Conservation (phyloP, 1,284 basidiomycete species). For the Boletus hoseneyae region DNA sequence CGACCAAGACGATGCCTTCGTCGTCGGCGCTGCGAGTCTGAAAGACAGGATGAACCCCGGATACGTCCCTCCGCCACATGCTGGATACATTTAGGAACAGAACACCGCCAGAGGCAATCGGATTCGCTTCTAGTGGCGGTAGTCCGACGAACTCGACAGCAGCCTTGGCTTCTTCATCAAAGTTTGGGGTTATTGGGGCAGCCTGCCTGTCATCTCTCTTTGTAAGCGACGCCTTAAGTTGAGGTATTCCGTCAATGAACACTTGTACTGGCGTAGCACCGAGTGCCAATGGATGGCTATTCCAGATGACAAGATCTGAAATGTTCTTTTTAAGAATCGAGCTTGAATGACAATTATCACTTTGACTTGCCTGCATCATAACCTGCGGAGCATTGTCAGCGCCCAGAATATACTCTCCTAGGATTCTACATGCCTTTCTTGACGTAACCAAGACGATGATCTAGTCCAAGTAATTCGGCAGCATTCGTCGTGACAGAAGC, state of each 20-base stretch:
- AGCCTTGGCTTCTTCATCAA: slow-evolving; percentile 54
- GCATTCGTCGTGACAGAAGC: slow-evolving; percentile 61
- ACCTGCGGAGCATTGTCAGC: slow-evolving; percentile 23
- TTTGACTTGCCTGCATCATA: slow-evolving; percentile 31
- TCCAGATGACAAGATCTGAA: slow-evolving; percentile 85
- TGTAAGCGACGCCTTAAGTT: slow-evolving; percentile 43
- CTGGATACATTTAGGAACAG: slow-evolving; percentile 46
- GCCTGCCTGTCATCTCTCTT: slow-evolving; percentile 44
- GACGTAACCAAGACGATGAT: slow-evolving; percentile 64
- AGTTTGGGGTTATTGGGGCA: slow-evolving; percentile 57
- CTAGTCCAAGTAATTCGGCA: slow-evolving; percentile 60
- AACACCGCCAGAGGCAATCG: slow-evolving; percentile 20
- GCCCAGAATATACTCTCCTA: not conserved
- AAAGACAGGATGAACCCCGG: slow-evolving; percentile 24
- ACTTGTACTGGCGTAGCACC: slow-evolving; percentile 71
- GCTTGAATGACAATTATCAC: not conserved
- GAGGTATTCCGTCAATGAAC: slow-evolving; percentile 66
- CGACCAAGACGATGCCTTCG: slow-evolving; percentile 32
- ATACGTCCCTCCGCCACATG: slow-evolving; percentile 21
- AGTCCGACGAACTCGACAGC: slow-evolving; percentile 60
- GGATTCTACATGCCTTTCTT: slow-evolving; percentile 37
- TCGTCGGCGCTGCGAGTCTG: slow-evolving; percentile 1
- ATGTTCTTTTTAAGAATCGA: slow-evolving; percentile 5
- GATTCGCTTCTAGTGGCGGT: slow-evolving; percentile 50
- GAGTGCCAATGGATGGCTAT: slow-evolving; percentile 77